phyloP scores from a whole-genome alignment of 129 eudicot genomes.

The Artemisia annua region DNA sequence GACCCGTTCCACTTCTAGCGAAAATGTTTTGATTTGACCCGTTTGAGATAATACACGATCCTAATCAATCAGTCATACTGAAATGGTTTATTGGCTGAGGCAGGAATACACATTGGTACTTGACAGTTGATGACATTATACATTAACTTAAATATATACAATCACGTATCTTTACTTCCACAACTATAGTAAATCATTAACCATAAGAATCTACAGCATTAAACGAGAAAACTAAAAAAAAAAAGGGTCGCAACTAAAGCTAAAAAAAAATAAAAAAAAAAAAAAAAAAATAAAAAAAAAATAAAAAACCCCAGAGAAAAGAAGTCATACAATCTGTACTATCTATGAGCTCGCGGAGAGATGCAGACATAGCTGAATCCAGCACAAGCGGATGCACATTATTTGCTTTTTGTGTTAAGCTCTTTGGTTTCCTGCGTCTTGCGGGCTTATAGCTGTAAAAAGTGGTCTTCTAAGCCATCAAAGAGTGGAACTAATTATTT shows the following conservation, averaged over 20 bases:
- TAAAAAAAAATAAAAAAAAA: not conserved
- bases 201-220: not conserved
- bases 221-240: not conserved
- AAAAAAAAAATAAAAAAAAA: no score
- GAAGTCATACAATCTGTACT: conserved; percentile 57
- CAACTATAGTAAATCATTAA: not conserved
- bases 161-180: not conserved
- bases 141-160: not conserved
- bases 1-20: not conserved
- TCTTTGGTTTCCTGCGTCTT: conserved; percentile 54
- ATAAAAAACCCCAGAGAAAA: not conserved
- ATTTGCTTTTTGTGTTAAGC: conserved; percentile 45
- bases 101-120: not conserved
- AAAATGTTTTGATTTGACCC: not conserved
- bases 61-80: no score
- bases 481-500: not conserved
- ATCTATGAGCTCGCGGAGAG: conserved; percentile 47
- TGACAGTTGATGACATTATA: not conserved
- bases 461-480: conserved; percentile 14
- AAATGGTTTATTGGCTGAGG: no score
- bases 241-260: not conserved
- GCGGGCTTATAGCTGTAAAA: conserved; percentile 55
- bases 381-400: conserved; percentile 65
- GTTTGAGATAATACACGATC: not conserved
- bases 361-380: conserved; percentile 51